These are phyloP conservation scores for Pythium sukuiense DNA, from an alignment of 352 stramenopile genomes.

Conservation along the genomic window DNA sequence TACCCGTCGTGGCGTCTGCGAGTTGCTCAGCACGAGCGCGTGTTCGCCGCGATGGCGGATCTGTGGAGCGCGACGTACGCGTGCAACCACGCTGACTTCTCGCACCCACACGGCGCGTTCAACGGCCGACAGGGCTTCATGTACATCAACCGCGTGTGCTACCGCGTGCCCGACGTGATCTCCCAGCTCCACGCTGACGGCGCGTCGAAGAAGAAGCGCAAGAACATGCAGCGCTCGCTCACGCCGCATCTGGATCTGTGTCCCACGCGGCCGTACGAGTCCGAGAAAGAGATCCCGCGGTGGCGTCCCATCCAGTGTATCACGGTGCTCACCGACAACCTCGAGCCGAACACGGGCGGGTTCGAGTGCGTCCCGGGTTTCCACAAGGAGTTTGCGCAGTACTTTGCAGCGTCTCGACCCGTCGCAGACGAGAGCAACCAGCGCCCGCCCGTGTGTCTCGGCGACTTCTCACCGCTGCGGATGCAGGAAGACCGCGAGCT, in stretches of 20 bases:
- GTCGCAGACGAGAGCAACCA: constrained; percentile 17
- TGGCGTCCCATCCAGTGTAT: constrained; percentile 91
- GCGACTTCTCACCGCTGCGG: constrained; percentile 85
- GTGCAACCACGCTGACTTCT: constrained; percentile 20
- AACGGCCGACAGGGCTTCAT: constrained; percentile 73
- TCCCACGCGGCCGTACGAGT: constrained; percentile 71
- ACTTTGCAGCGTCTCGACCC: constrained; percentile 36
- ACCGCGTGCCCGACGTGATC: constrained; percentile 66
- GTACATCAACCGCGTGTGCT: constrained; percentile 88
- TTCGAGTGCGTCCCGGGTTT: constrained; percentile 88
- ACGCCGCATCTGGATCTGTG: constrained; percentile 90
- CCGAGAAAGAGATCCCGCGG: constrained; percentile 62
- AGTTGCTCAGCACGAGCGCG: constrained; percentile 61
- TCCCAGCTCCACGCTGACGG: constrained; percentile 56
- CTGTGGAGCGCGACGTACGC: constrained; percentile 79
- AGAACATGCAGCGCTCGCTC: constrained; percentile 78
- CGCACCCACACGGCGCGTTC: constrained; percentile 74
- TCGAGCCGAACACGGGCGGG: constrained; percentile 65
- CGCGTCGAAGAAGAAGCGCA: constrained; percentile 62
- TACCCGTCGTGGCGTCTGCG: constrained; percentile 87
- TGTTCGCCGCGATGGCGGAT: constrained; percentile 84
- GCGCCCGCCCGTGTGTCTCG: constrained; percentile 78
- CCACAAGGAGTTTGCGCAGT: constrained; percentile 81
- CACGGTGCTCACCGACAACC: constrained; percentile 76
- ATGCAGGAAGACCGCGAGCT: constrained; percentile 81